A percentile compares a stretch with the other conserved stretches of the same genome.
These are phyloP conservation scores for Lomentospora prolificans DNA, from an alignment of 2,329 filamentous ascomycete genomes.

Conservation along the genomic window DNA sequence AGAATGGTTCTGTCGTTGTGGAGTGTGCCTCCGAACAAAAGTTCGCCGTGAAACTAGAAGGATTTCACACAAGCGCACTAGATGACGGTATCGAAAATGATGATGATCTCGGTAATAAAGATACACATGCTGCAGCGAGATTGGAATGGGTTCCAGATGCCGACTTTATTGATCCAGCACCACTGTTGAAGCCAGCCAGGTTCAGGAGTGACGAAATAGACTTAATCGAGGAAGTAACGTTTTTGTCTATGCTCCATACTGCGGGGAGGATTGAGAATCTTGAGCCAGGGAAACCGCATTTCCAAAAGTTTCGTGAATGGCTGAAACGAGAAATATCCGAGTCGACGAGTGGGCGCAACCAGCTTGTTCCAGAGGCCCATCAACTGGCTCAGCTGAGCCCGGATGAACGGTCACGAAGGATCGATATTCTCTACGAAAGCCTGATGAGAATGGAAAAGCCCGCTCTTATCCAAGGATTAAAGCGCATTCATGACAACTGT, in stretches of 20 bases:
- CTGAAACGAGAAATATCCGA: slow-evolving; percentile 15
- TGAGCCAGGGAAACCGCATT: slow-evolving; percentile 15
- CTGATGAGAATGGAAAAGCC: slow-evolving; percentile 11
- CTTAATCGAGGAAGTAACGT: slow-evolving; percentile 20
- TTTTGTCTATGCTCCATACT: slow-evolving; percentile 18
- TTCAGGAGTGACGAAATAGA: slow-evolving; percentile 9
- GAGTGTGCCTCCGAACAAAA: slow-evolving; percentile 14
- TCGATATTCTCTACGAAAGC: slow-evolving; percentile 12
- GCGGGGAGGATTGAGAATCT: slow-evolving; percentile 13
- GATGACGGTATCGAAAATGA: slow-evolving; percentile 13
- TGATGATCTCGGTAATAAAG: slow-evolving; percentile 11
- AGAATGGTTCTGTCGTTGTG: slow-evolving; percentile 9
- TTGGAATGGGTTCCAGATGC: slow-evolving; percentile 21
- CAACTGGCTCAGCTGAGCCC: background rate
- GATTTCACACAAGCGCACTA: slow-evolving; percentile 16
- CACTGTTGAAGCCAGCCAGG: slow-evolving; percentile 14
- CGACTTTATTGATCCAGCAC: slow-evolving; percentile 19
- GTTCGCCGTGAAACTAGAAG: slow-evolving; percentile 12
- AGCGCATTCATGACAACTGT: background rate
- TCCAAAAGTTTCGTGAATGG: slow-evolving; percentile 19
- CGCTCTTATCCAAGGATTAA: slow-evolving; percentile 1
- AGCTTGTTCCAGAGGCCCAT: background rate
- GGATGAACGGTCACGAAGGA: background rate
- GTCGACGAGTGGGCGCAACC: slow-evolving; percentile 4
- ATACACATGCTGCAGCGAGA: slow-evolving; percentile 18